These are phyloP conservation scores for Selenicereus undatus DNA, from an alignment of 148 eudicot species.

Conservation along the genomic window DNA sequence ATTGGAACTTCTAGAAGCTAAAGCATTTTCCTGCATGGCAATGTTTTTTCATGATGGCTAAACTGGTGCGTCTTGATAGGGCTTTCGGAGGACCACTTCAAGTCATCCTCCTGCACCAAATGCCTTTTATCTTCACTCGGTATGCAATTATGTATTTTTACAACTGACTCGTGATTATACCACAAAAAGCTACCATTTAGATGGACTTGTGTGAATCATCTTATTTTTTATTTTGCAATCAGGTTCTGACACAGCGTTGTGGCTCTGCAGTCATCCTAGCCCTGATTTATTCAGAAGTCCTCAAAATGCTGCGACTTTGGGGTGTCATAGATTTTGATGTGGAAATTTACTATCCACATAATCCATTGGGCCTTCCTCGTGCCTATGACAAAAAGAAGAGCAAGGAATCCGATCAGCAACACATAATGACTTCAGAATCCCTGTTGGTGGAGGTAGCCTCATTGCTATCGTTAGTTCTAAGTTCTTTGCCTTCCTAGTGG, in stretches of 20 bases:
- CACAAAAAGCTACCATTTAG: background rate
- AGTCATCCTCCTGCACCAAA: conserved; percentile 51
- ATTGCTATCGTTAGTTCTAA: conserved; percentile 1
- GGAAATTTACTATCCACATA: conserved; percentile 68
- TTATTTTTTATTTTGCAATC: conserved; percentile 11
- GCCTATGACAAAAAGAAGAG: conserved; percentile 71
- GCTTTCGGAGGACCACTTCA: conserved; percentile 57
- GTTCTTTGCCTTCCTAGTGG: background rate
- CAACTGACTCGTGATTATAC: background rate
- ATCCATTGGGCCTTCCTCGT: conserved; percentile 61
- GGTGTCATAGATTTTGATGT: conserved; percentile 76
- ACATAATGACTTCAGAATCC: conserved; percentile 66
- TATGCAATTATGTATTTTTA: conserved; percentile 27
- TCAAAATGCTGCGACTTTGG: conserved; percentile 69
- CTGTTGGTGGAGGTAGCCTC: conserved; percentile 61
- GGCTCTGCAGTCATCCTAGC: conserved; percentile 74
- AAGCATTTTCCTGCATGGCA: background rate
- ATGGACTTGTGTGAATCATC: background rate
- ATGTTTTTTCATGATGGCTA: conserved; percentile 15
- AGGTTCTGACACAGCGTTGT: conserved; percentile 82
- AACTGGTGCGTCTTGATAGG: conserved; percentile 40
- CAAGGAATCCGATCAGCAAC: conserved; percentile 64
- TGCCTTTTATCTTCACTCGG: conserved; percentile 87
- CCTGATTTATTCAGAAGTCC: conserved; percentile 71
- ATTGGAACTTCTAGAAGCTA: background rate